A percentile compares a stretch with the other conserved stretches of the same genome.
Conservation (phyloP, 148 eudicot genomes). For the Camellia sinensis region DNA sequence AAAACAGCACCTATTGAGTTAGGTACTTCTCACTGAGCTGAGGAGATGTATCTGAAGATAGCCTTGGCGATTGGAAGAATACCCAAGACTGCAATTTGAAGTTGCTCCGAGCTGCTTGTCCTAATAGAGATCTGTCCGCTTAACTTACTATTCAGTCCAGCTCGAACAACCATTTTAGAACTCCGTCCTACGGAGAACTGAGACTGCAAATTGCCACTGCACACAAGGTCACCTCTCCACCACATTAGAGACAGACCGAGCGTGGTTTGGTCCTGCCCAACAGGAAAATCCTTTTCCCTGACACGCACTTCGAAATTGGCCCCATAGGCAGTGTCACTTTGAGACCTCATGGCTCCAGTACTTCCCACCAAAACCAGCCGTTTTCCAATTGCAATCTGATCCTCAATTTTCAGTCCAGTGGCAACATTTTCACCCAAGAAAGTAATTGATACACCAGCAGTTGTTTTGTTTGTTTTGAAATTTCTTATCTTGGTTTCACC, state of each 20-base stretch:
- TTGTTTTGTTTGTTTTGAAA: conserved; percentile 13
- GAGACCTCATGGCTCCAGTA: conserved; percentile 16
- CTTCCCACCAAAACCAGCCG: conserved; percentile 22
- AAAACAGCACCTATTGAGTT: neutral
- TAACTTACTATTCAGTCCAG: conserved; percentile 25
- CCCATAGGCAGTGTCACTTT: conserved; percentile 23
- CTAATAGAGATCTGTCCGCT: conserved; percentile 31
- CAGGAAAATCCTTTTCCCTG: conserved; percentile 17
- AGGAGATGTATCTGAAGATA: conserved; percentile 6
- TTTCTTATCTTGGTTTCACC: conserved; percentile 19
- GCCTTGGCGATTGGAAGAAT: conserved; percentile 28
- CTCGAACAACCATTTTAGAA: conserved; percentile 24
- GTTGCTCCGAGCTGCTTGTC: conserved; percentile 32
- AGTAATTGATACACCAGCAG: conserved; percentile 19
- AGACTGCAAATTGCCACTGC: conserved; percentile 34
- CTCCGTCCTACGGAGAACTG: conserved; percentile 27
- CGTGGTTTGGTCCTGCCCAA: conserved; percentile 14
- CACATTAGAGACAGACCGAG: conserved; percentile 20
- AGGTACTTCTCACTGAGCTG: neutral
- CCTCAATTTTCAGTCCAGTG: conserved; percentile 28
- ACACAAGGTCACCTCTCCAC: conserved; percentile 25
- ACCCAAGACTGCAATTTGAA: conserved; percentile 33
- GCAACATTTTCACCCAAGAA: conserved; percentile 15
- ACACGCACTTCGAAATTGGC: conserved; percentile 18
- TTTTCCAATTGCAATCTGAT: conserved; percentile 21